Conservation (phyloP, 2,329 filamentous ascomycete genomes). For the Fonsecaea monophora region DNA sequence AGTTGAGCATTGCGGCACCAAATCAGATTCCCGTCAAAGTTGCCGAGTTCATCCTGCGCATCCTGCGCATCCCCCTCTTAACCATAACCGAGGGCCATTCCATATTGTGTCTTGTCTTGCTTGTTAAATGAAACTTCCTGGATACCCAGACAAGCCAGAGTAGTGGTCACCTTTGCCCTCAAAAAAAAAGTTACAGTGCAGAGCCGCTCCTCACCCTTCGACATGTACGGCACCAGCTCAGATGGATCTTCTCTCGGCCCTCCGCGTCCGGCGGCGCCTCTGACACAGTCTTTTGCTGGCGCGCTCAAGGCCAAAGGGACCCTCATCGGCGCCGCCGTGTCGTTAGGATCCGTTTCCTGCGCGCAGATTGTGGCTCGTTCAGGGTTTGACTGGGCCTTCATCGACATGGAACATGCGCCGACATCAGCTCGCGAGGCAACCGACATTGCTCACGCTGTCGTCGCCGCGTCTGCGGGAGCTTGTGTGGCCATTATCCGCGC, state of each 20-base stretch:
- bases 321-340: background rate
- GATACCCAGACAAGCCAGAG: too few relatives aligned
- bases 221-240: too few relatives aligned
- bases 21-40: too few relatives aligned
- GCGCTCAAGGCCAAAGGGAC: conserved; percentile 2
- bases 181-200: too few relatives aligned
- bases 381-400: conserved; percentile 60
- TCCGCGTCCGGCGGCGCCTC: background rate
- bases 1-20: too few relatives aligned
- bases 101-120: too few relatives aligned
- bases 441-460: conserved; percentile 51
- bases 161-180: too few relatives aligned
- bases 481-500: conserved; percentile 54
- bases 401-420: conserved; percentile 63
- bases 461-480: conserved; percentile 46
- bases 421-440: conserved; percentile 52
- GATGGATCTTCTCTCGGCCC: background rate
- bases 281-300: background rate
- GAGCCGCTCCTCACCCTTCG: too few relatives aligned
- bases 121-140: too few relatives aligned
- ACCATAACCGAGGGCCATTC: too few relatives aligned
- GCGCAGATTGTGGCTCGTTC: conserved; percentile 49
- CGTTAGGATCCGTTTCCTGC: background rate
- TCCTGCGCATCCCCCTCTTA: too few relatives aligned
- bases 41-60: too few relatives aligned